phyloP scores from a whole-genome alignment of 768 basidiomycete genomes.

The Tricholoma hemisulphureum region DNA sequence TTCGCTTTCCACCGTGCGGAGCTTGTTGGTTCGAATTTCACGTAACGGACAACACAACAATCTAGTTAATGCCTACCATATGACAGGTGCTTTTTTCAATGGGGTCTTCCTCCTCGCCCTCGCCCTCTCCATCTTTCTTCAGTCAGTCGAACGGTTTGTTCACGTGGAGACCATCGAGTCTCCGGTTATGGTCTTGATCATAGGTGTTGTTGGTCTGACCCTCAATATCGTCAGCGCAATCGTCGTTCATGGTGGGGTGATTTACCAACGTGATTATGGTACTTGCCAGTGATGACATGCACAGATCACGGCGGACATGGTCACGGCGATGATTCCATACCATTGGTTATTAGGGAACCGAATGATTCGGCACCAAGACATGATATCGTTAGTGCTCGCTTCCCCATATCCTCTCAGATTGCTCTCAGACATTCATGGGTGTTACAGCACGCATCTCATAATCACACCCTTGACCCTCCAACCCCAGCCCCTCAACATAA shows the following conservation, averaged over 20 bases:
- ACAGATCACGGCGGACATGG: constrained; percentile 44
- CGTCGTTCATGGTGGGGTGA: constrained; percentile 45
- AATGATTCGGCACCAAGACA: constrained; percentile 21
- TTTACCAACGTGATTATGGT: neutral
- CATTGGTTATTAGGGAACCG: constrained; percentile 3
- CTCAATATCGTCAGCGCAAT: constrained; percentile 49
- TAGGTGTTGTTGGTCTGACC: constrained; percentile 46
- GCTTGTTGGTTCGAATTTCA: constrained; percentile 43
- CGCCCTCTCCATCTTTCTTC: constrained; percentile 48
- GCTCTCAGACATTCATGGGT: neutral
- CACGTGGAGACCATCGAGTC: constrained; percentile 42
- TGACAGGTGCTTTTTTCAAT: constrained; percentile 51
- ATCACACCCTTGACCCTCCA: constrained; percentile 45
- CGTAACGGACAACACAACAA: neutral
- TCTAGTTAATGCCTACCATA: constrained; percentile 4
- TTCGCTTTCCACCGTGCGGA: constrained; percentile 58
- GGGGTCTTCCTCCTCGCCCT: constrained; percentile 53
- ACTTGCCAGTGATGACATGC: neutral
- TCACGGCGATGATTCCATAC: constrained; percentile 28
- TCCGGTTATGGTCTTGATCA: constrained; percentile 46
- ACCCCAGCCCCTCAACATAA: constrained; percentile 34
- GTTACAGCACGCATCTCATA: constrained; percentile 46
- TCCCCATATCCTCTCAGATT: neutral
- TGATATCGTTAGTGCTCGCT: constrained; percentile 24
- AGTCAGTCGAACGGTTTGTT: constrained; percentile 55